Conservation (phyloP, 768 basidiomycete genomes). For the Amylocystis lapponica region DNA sequence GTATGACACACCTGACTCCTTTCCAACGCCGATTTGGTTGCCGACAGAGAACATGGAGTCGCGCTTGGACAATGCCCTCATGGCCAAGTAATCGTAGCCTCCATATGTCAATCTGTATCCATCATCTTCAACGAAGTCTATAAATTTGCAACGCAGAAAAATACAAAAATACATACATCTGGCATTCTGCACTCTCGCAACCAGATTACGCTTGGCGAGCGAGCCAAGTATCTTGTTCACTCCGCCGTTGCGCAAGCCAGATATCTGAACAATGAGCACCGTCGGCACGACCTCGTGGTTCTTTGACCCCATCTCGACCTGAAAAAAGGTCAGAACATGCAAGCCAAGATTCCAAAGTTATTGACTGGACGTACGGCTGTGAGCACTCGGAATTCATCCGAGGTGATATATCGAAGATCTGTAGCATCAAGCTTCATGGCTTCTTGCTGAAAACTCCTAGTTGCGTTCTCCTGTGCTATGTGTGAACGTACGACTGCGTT, state of each 20-base stretch:
- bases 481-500: too few species aligned
- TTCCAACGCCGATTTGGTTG: conserved; percentile 97
- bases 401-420: conserved; percentile 86
- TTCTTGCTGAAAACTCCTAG: too few species aligned
- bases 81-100: conserved; percentile 95
- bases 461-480: too few species aligned
- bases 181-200: conserved; percentile 84
- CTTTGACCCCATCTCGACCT: conserved; percentile 98
- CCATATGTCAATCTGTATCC: conserved; percentile 97
- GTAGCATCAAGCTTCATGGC: conserved; percentile 92
- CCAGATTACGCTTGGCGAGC: conserved; percentile 86
- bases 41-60: conserved; percentile 89
- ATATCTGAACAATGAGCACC: conserved; percentile 83
- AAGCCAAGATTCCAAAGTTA: background rate
- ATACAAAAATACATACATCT: conserved; percentile 59
- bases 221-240: conserved; percentile 90
- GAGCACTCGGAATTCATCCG: conserved; percentile 93
- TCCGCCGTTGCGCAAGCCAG: conserved; percentile 86
- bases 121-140: conserved; percentile 57
- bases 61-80: conserved; percentile 87
- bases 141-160: background rate
- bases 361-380: conserved; percentile 58
- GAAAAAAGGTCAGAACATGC: background rate
- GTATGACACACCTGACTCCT: conserved; percentile 83
- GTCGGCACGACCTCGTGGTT: conserved; percentile 97